These are phyloP conservation scores for Colletotrichum sp. DNA, from an alignment of 2,329 filamentous ascomycete species.

Conservation along the genomic window DNA sequence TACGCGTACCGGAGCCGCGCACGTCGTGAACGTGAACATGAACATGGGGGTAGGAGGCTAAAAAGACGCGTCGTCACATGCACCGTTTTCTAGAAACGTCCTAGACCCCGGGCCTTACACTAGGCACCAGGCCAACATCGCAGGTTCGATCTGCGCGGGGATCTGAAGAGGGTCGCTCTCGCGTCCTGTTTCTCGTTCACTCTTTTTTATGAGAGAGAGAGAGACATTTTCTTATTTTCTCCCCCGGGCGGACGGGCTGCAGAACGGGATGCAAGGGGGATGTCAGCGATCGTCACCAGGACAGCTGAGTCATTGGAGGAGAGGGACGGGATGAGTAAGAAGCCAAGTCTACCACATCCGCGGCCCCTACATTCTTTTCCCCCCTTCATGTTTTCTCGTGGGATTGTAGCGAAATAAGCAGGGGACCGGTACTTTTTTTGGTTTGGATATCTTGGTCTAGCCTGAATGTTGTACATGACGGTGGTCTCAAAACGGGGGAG, in stretches of 20 bases:
- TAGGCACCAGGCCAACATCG: neutral
- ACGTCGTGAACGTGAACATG: neutral
- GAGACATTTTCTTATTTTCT: neutral
- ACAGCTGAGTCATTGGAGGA: neutral
- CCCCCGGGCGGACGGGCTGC: neutral
- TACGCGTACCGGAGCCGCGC: conserved; percentile 3
- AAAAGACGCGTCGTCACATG: conserved; percentile 15
- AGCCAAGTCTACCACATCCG: neutral
- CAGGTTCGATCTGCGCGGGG: neutral
- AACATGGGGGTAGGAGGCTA: neutral
- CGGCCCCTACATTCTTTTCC: neutral
- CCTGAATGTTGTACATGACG: neutral
- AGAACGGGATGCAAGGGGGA: neutral
- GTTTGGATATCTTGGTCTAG: neutral
- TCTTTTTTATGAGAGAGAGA: no score
- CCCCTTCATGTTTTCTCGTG: neutral
- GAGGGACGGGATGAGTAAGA: neutral
- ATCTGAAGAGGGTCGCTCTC: neutral
- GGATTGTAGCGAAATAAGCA: neutral
- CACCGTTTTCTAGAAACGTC: neutral
- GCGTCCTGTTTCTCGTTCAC: no score
- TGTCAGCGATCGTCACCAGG: neutral
- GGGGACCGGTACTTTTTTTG: neutral
- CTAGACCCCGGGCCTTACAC: neutral
- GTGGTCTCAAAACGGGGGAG: neutral